These are phyloP conservation scores for Trichophyton schoenleinii DNA, from an alignment of 2,329 filamentous ascomycete species.

Conservation along the genomic window DNA sequence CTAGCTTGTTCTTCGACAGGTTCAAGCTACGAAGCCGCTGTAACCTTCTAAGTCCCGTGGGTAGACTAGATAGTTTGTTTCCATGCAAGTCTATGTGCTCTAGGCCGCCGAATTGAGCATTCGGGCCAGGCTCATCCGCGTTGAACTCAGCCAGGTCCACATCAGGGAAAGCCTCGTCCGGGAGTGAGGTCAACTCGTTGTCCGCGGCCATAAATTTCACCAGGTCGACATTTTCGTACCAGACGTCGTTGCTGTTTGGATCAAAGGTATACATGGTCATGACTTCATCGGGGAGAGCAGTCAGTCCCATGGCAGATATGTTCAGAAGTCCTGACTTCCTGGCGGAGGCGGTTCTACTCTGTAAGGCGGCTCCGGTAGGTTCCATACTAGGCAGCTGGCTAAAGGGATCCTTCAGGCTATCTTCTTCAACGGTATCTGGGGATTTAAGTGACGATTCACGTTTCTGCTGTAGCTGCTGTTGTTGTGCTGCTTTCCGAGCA, in stretches of 20 bases:
- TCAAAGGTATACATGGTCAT: slow-evolving; percentile 82
- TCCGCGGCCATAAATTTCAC: slow-evolving; percentile 75
- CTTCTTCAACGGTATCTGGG: slow-evolving; percentile 30
- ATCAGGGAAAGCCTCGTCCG: slow-evolving; percentile 70
- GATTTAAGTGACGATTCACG: slow-evolving; percentile 16
- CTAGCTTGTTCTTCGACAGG: slow-evolving; percentile 69
- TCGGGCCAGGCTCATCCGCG: slow-evolving; percentile 53
- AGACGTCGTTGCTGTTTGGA: slow-evolving; percentile 52
- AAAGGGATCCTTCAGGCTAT: slow-evolving; percentile 35
- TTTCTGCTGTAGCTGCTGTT: slow-evolving; percentile 12
- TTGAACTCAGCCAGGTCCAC: slow-evolving; percentile 42
- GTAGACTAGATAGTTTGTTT: slow-evolving; percentile 61
- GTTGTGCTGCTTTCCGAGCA: slow-evolving; percentile 47
- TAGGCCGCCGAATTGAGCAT: slow-evolving; percentile 67
- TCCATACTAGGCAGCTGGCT: slow-evolving; percentile 49
- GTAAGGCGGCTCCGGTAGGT: slow-evolving; percentile 53
- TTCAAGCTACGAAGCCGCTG: slow-evolving; percentile 68
- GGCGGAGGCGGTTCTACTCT: slow-evolving; percentile 59
- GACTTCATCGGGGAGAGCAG: slow-evolving; percentile 68
- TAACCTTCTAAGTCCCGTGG: slow-evolving; percentile 61
- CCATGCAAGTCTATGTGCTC: slow-evolving; percentile 77
- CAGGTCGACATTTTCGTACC: slow-evolving; percentile 86
- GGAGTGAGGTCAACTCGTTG: slow-evolving; percentile 67
- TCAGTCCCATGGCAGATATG: slow-evolving; percentile 71
- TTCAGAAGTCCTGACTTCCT: slow-evolving; percentile 72